These are phyloP conservation scores for Pyrenochaeta sp. DNA, from an alignment of 2,329 filamentous ascomycete species.

Conservation along the genomic window DNA sequence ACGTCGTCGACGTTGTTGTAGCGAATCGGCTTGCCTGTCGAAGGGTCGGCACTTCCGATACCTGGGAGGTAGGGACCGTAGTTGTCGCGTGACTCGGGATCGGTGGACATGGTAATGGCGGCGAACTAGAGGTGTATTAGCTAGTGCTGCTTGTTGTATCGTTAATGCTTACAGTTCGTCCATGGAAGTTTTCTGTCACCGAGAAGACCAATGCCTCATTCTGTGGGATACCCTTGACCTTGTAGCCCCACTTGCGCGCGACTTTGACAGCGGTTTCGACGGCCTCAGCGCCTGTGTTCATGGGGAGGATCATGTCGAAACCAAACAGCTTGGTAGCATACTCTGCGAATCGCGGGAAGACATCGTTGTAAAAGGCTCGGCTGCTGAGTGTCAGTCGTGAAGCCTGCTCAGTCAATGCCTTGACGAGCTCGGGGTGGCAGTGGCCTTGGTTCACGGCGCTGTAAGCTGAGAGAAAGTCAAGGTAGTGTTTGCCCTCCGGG, in stretches of 20 bases:
- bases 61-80: slow-evolving; percentile 95
- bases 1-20: slow-evolving; percentile 88
- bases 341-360: slow-evolving; percentile 94
- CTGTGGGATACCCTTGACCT: slow-evolving; percentile 87
- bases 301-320: slow-evolving; percentile 97
- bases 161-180: slow-evolving; percentile 75
- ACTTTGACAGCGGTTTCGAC: slow-evolving; percentile 97
- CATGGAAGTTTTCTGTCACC: slow-evolving; percentile 93
- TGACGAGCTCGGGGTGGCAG: slow-evolving; percentile 95
- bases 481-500: slow-evolving; percentile 88
- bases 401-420: slow-evolving; percentile 88
- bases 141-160: background rate
- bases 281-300: slow-evolving; percentile 97
- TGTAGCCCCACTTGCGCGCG: slow-evolving; percentile 97
- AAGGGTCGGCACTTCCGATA: slow-evolving; percentile 79
- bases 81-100: slow-evolving; percentile 94
- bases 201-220: slow-evolving; percentile 86
- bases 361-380: slow-evolving; percentile 96
- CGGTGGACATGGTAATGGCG: slow-evolving; percentile 92
- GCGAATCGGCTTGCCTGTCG: slow-evolving; percentile 78
- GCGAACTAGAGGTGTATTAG: slow-evolving; percentile 71
- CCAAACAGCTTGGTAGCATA: slow-evolving; percentile 89
- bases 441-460: slow-evolving; percentile 98
- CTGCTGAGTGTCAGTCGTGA: slow-evolving; percentile 89
- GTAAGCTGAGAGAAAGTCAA: slow-evolving; percentile 98